These are phyloP conservation scores for Hypoxylon perforatum DNA, from an alignment of 495 filamentous ascomycete genomes.

Conservation along the genomic window DNA sequence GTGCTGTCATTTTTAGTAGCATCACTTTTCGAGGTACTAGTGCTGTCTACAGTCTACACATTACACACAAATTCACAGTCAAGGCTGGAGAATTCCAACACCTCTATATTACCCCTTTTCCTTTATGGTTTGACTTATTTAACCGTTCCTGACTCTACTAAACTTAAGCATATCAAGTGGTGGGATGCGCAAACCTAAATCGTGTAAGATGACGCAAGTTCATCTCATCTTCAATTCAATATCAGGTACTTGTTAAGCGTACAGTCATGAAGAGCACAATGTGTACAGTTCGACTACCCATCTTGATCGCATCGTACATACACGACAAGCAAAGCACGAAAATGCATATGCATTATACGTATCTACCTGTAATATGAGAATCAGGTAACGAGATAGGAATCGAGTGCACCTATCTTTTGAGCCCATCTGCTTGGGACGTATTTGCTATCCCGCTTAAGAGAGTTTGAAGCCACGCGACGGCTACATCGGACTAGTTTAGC, in stretches of 20 bases:
- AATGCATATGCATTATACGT: too few relatives aligned
- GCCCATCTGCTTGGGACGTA: neutral
- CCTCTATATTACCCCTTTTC: conserved; percentile 1
- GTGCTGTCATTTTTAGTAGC: conserved; percentile 9
- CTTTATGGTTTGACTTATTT: too few relatives aligned
- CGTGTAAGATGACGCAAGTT: conserved; percentile 33
- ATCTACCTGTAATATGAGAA: neutral
- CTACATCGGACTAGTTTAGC: neutral
- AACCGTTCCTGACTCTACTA: neutral
- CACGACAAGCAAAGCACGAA: too few relatives aligned
- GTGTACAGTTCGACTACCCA: too few relatives aligned
- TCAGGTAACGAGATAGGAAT: conserved; percentile 5
- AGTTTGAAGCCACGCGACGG: conserved; percentile 1
- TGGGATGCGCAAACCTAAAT: conserved; percentile 21
- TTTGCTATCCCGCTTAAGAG: conserved; percentile 11
- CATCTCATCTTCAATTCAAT: too few relatives aligned
- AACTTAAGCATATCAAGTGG: conserved; percentile 1
- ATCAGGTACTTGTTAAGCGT: too few relatives aligned
- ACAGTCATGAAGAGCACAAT: too few relatives aligned
- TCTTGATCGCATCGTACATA: too few relatives aligned
- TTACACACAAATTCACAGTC: conserved; percentile 14
- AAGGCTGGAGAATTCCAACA: conserved; percentile 28
- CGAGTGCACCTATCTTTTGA: too few relatives aligned
- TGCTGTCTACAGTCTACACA: too few relatives aligned
- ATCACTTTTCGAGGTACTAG: conserved; percentile 14